Evolutionary conservation across 129 eudicot genomes (phyloP).

Genomic region (Heracleum sosnowskyi): DNA sequence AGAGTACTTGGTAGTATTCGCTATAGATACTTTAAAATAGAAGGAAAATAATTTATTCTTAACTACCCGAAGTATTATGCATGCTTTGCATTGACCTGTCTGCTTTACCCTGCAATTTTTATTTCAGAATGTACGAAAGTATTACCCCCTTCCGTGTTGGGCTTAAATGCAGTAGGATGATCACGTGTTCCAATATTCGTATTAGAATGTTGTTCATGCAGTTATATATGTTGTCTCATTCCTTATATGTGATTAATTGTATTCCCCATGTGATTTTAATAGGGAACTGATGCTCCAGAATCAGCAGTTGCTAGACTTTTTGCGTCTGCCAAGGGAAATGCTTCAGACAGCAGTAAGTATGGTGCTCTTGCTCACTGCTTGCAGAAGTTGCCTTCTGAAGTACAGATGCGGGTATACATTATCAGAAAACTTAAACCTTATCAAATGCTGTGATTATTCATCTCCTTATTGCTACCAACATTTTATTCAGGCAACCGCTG

Average conservation of each 20-base stretch:
- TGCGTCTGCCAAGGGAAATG: constrained; percentile 62
- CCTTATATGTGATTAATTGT: neutral
- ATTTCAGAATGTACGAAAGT: neutral
- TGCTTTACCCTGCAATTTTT: neutral
- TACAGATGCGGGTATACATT: constrained; percentile 51
- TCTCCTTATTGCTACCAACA: constrained; percentile 10
- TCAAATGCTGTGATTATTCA: constrained; percentile 6
- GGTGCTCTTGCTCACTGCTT: constrained; percentile 63
- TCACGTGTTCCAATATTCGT: neutral
- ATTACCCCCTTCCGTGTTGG: neutral
- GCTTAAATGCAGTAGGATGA: neutral
- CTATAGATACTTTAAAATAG: neutral
- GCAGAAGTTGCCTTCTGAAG: constrained; percentile 80
- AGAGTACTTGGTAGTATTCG: neutral
- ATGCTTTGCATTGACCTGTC: neutral
- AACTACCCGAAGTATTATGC: neutral
- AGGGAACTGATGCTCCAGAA: constrained; percentile 84
- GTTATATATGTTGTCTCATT: neutral
- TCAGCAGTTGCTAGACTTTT: constrained; percentile 82
- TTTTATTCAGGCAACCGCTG: constrained; percentile 65
- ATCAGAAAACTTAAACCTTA: constrained; percentile 10
- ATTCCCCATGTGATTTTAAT: constrained; percentile 4
- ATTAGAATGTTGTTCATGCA: neutral
- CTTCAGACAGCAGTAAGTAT: constrained; percentile 33
- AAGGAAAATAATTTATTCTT: neutral